Percentiles rank a stretch among this genome's conserved stretches.
Evolutionary conservation across 2,329 filamentous ascomycete genomes (phyloP).

Genomic region (Cladobotryum protrusum): DNA sequence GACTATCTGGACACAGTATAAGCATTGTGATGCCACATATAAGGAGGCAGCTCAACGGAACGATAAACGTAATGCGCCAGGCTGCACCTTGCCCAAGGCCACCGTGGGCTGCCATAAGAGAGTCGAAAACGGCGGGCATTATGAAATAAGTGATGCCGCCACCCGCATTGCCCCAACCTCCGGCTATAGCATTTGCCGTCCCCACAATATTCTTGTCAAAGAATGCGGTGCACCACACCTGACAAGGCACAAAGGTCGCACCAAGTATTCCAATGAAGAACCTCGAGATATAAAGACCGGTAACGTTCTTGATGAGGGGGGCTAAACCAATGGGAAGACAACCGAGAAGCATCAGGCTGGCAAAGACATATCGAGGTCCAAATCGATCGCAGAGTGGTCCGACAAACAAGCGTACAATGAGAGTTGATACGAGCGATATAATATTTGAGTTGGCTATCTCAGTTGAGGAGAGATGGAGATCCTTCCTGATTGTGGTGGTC

Average conservation of each 20-base stretch:
- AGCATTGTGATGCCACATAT: slow-evolving; percentile 61
- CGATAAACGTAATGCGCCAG: slow-evolving; percentile 80
- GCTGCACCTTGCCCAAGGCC: slow-evolving; percentile 61
- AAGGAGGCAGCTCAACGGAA: slow-evolving; percentile 73
- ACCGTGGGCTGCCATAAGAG: slow-evolving; percentile 49
- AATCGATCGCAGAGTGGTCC: slow-evolving; percentile 82
- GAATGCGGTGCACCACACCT: slow-evolving; percentile 89
- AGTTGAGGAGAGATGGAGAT: slow-evolving; percentile 62
- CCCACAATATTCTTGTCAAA: slow-evolving; percentile 91
- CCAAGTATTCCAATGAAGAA: slow-evolving; percentile 80
- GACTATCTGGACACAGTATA: slow-evolving; percentile 72
- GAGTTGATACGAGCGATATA: slow-evolving; percentile 62
- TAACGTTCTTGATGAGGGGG: slow-evolving; percentile 59
- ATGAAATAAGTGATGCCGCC: slow-evolving; percentile 90
- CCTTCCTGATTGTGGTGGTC: slow-evolving; percentile 70
- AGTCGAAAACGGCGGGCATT: slow-evolving; percentile 86
- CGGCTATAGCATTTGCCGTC: slow-evolving; percentile 78
- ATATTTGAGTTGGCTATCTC: slow-evolving; percentile 89
- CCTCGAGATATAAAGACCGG: slow-evolving; percentile 62
- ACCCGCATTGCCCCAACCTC: slow-evolving; percentile 79
- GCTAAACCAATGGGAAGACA: slow-evolving; percentile 77
- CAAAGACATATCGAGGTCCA: slow-evolving; percentile 75
- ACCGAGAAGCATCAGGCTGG: slow-evolving; percentile 68
- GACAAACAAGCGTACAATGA: slow-evolving; percentile 70
- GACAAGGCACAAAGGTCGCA: slow-evolving; percentile 75